These are phyloP conservation scores for Fusarium nisikadoi DNA, from an alignment of 2,329 filamentous ascomycete species.

Conservation along the genomic window DNA sequence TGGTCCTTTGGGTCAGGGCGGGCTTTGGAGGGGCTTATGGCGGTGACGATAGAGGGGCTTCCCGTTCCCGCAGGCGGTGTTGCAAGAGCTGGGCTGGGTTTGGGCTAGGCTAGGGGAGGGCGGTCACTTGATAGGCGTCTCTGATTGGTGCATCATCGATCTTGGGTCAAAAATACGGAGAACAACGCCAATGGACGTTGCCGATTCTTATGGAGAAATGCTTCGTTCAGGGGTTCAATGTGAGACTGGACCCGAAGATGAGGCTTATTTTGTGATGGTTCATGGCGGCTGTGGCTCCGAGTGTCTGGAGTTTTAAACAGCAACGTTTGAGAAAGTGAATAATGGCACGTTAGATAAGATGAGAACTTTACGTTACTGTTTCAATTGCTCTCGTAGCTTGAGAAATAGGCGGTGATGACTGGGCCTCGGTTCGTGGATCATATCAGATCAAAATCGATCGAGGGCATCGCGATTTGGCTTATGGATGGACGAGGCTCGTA, in stretches of 20 bases:
- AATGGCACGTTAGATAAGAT: neutral
- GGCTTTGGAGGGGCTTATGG: constrained; percentile 36
- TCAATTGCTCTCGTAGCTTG: neutral
- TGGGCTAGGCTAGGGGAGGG: constrained; percentile 18
- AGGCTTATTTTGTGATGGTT: constrained; percentile 28
- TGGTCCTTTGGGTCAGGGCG: constrained; percentile 5
- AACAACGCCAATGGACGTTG: constrained; percentile 22
- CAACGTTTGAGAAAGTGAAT: neutral
- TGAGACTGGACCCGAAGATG: constrained; percentile 9
- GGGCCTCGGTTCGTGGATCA: neutral
- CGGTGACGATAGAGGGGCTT: constrained; percentile 51
- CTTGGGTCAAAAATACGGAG: constrained; percentile 11
- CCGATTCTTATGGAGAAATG: constrained; percentile 19
- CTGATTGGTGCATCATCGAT: neutral
- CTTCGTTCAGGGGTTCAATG: constrained; percentile 28
- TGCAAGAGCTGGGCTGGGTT: constrained; percentile 11
- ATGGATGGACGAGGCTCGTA: neutral
- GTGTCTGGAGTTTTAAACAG: constrained; percentile 4
- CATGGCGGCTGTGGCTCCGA: constrained; percentile 15
- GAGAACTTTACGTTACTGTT: neutral
- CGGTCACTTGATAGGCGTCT: constrained; percentile 2
- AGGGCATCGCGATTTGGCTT: neutral
- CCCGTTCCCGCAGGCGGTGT: constrained; percentile 40
- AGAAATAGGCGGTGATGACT: neutral
- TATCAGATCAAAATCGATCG: neutral